phyloP scores from a whole-genome alignment of 192 early-diverging fungal species.

The Coemansia biformis region DNA sequence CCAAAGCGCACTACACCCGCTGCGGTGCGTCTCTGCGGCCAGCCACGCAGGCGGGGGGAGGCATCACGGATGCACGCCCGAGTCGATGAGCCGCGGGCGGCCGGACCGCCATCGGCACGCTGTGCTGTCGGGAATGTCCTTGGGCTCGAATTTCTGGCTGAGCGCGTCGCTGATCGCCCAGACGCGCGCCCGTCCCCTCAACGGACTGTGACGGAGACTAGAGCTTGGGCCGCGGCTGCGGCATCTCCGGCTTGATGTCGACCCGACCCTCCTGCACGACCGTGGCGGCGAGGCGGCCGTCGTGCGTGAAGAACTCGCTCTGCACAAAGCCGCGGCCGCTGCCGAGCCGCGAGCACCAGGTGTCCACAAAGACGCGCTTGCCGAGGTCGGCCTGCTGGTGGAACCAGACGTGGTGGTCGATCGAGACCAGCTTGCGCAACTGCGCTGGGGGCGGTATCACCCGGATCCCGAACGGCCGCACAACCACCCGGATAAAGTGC shows the following conservation, averaged over 20 bases:
- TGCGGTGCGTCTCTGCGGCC: no score
- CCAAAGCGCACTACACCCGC: no score
- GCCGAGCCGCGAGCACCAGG: slow-evolving; percentile 16
- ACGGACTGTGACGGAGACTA: no score
- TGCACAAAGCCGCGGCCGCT: slow-evolving; percentile 19
- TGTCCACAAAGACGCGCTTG: slow-evolving; percentile 8
- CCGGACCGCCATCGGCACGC: no score
- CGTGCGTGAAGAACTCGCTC: slow-evolving; percentile 15
- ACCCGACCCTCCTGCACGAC: slow-evolving; percentile 25
- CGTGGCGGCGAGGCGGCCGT: slow-evolving; percentile 13
- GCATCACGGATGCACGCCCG: no score
- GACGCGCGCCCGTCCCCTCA: no score
- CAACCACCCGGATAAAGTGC: slow-evolving; percentile 28
- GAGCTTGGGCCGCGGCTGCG: slow-evolving; percentile 21
- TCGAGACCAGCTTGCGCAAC: slow-evolving; percentile 21
- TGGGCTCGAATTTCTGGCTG: no score
- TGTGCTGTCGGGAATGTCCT: no score
- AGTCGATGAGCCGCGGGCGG: no score
- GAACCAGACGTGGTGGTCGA: slow-evolving; percentile 35
- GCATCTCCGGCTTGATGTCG: slow-evolving; percentile 11
- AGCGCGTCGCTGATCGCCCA: no score
- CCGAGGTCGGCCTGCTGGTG: slow-evolving; percentile 8
- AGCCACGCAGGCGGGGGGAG: no score
- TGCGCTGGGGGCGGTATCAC: slow-evolving; percentile 14
- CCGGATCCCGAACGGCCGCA: slow-evolving; percentile 22